phyloP scores from a whole-genome alignment of 768 basidiomycete genomes.

The Fistulinella prunicolor region DNA sequence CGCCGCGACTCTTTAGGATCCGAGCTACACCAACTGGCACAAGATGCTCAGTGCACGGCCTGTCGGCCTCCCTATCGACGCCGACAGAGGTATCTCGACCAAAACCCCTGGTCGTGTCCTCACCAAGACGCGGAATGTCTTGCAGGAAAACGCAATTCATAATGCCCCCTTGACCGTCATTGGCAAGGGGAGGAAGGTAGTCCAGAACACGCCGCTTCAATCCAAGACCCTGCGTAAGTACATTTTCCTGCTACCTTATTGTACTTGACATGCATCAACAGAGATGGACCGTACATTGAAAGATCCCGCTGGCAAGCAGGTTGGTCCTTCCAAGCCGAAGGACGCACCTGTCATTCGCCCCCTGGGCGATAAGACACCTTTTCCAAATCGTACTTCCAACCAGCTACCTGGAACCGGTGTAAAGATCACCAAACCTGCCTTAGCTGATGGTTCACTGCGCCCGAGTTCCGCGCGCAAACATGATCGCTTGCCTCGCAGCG shows the following conservation, averaged over 20 bases:
- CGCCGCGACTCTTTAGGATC: neutral
- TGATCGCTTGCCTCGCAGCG: slow-evolving; percentile 51
- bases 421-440: slow-evolving; percentile 37
- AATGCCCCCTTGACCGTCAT: slow-evolving; percentile 41
- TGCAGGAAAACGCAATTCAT: slow-evolving; percentile 50
- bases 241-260: too few species aligned
- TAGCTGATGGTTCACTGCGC: slow-evolving; percentile 46
- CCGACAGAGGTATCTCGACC: slow-evolving; percentile 22
- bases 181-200: slow-evolving; percentile 42
- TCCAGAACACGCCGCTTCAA: slow-evolving; percentile 36
- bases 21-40: slow-evolving; percentile 1
- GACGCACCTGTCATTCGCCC: slow-evolving; percentile 40
- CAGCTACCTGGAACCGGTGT: slow-evolving; percentile 34
- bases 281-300: slow-evolving; percentile 22
- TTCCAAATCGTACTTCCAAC: slow-evolving; percentile 53
- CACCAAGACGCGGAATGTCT: slow-evolving; percentile 35
- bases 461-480: slow-evolving; percentile 71
- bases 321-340: slow-evolving; percentile 23
- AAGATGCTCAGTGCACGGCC: slow-evolving; percentile 30
- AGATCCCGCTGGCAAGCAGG: slow-evolving; percentile 26
- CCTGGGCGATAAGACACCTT: slow-evolving; percentile 73
- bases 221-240: slow-evolving; percentile 30
- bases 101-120: slow-evolving; percentile 58
- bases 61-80: slow-evolving; percentile 25
- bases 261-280: slow-evolving; percentile 2